phyloP scores from a whole-genome alignment of 768 basidiomycete genomes.

The Amanita rimosa region DNA sequence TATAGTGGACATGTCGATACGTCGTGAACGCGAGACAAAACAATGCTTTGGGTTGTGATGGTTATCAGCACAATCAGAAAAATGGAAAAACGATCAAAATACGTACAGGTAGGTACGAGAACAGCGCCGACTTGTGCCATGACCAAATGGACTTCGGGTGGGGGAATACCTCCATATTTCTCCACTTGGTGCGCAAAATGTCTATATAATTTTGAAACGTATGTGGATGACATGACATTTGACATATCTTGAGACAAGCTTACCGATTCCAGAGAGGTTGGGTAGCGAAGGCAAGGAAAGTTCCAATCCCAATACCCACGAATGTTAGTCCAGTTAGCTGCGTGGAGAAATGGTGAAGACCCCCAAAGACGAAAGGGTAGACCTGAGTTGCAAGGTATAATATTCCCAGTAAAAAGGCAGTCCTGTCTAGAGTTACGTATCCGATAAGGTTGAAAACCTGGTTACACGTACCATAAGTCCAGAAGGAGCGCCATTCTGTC shows the following conservation, averaged over 20 bases:
- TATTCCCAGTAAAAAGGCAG: constrained; percentile 44
- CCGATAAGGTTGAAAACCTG: constrained; percentile 17
- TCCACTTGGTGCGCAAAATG: constrained; percentile 24
- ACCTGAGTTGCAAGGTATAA: constrained; percentile 57
- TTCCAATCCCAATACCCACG: constrained; percentile 50
- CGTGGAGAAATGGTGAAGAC: constrained; percentile 34
- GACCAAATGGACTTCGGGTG: constrained; percentile 55
- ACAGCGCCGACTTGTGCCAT: constrained; percentile 63
- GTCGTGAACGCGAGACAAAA: constrained; percentile 55
- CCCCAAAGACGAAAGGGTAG: constrained; percentile 41
- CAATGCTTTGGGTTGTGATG: constrained; percentile 26
- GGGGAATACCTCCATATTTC: constrained; percentile 34
- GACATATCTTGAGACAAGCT: constrained; percentile 7
- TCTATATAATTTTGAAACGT: constrained; percentile 15
- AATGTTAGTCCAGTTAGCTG: constrained; percentile 47
- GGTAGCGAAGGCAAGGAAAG: constrained; percentile 34
- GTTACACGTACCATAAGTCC: constrained; percentile 46
- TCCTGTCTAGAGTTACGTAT: constrained; percentile 32
- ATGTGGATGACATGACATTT: neutral
- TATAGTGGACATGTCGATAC: constrained; percentile 42
- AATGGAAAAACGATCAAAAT: constrained; percentile 31
- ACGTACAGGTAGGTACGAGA: constrained; percentile 48
- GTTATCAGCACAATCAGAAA: constrained; percentile 25
- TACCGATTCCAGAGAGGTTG: constrained; percentile 50
- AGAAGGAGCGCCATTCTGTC: constrained; percentile 71